Base-by-base conservation (phyloP, 805 yeast genomes). In the Saccharomyces cerevisiae region DNA sequence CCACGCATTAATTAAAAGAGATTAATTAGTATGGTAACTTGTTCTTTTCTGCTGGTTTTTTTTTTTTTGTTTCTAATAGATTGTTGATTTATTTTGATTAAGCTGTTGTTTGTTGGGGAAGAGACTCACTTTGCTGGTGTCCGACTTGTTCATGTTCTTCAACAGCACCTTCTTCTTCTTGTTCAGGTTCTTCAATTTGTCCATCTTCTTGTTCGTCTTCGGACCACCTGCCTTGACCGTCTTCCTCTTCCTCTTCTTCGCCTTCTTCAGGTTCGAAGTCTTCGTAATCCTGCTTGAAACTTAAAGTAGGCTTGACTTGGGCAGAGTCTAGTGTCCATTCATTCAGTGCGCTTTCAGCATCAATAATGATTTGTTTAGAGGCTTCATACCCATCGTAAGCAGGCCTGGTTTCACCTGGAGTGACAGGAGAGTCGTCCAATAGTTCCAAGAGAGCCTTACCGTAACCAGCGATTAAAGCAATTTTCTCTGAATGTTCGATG, bases 341-440 rank as follows among this genome's bases (percentile, higher is more conserved):
- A 60, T 87, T 86, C 70, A 87, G 78, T 54, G 94, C 90, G 61
- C 82, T 83, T 74, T 87, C 95, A 60, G 90, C 89, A 67, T 87
- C 95, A 63, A 87, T 83, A 65, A 87, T 86, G 71, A 87, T 87
- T 75, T 87, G 95, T 75, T 86, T 87, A 46, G 92, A 85, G 49
- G 92, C 90, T 72, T 87, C 94, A 71, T 86, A 87, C 62, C 95
- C 95, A 65, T 87, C 95, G 70, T 87, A 87, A 55, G 91, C 86
- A 46, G 91, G 86, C 82, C 94, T 85, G 50, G 92, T 86, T 76
- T 87, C 96, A 78, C 96, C 96, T 56, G 96, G 96, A 56, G 92
- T 86, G 51, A 87, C 92, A 58, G 94, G 87, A 58, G 89, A 75
- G 67, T 87, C 94, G 67, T 87, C 95, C 68, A 88, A 78, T 68